phyloP scores from a whole-genome alignment of 148 eudicot species.

The Vaccinium myrtillus region DNA sequence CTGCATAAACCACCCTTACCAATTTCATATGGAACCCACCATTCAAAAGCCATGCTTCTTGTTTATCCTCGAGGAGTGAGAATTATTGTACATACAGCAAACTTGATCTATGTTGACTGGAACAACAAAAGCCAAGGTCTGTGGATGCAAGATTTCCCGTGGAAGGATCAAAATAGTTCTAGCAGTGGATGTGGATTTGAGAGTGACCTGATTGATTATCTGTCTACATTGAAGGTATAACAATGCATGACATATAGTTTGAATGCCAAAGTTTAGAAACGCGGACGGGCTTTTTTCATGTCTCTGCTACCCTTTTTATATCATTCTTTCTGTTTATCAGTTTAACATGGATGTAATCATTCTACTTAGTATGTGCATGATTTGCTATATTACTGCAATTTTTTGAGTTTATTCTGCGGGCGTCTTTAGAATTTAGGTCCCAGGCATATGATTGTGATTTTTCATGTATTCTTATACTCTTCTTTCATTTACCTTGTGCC shows the following conservation, averaged over 20 bases:
- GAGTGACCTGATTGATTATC: conserved; percentile 74
- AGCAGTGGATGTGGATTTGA: conserved; percentile 70
- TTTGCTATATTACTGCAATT: neutral
- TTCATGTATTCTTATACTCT: neutral
- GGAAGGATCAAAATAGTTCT: conserved; percentile 60
- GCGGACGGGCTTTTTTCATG: neutral
- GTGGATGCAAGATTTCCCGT: conserved; percentile 99
- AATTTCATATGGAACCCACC: conserved; percentile 95
- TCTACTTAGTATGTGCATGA: neutral
- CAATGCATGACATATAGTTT: neutral
- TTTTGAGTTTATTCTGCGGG: neutral
- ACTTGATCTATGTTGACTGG: conserved; percentile 92
- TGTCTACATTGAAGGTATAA: conserved; percentile 75
- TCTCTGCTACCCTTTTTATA: neutral
- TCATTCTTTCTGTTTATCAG: neutral
- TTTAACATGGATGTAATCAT: neutral
- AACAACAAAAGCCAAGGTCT: conserved; percentile 95
- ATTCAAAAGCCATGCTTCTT: conserved; percentile 96
- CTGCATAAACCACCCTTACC: conserved; percentile 94
- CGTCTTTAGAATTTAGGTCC: neutral
- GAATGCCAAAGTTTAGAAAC: neutral
- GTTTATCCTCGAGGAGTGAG: conserved; percentile 91
- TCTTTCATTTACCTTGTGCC: neutral
- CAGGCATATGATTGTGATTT: neutral
- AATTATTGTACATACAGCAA: conserved; percentile 90